A percentile compares a stretch with the other conserved stretches of the same genome.
These are phyloP conservation scores for Globisporangium spinosum DNA, from an alignment of 352 stramenopile species.

Conservation along the genomic window DNA sequence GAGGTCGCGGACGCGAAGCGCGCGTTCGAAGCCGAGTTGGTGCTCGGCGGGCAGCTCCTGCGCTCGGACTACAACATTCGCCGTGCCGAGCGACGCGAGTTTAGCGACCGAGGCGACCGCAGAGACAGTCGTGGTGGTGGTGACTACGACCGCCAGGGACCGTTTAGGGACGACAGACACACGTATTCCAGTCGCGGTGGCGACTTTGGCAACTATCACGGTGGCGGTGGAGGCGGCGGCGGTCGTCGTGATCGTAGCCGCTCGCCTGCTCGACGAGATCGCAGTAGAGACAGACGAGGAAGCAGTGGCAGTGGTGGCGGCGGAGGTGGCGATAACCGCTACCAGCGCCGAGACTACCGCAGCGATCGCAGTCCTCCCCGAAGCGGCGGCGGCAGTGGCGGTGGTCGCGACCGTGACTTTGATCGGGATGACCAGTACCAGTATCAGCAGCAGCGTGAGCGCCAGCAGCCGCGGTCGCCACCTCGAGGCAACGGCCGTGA, in stretches of 20 bases:
- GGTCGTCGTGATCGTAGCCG: conserved; percentile 17
- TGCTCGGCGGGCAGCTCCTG: conserved; percentile 38
- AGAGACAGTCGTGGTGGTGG: background rate
- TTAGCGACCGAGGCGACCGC: background rate
- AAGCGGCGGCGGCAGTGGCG: background rate
- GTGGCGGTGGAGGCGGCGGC: background rate
- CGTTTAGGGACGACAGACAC: background rate
- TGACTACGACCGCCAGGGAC: background rate
- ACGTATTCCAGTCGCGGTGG: background rate
- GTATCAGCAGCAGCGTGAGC: background rate
- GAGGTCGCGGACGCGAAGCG: conserved; percentile 38
- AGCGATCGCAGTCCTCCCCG: conserved; percentile 14
- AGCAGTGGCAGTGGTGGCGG: background rate
- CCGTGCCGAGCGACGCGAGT: conserved; percentile 13
- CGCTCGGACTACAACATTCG: conserved; percentile 60
- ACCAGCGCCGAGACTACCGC: conserved; percentile 6
- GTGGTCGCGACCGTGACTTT: conserved; percentile 6
- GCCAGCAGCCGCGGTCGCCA: background rate
- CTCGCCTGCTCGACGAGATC: conserved; percentile 13
- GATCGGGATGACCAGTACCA: background rate
- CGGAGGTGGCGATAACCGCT: background rate
- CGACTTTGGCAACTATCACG: conserved; percentile 5
- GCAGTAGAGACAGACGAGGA: conserved; percentile 11
- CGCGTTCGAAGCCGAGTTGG: conserved; percentile 37
- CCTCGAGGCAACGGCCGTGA: background rate